Evolutionary conservation across 2,329 filamentous ascomycete species (phyloP).

Genomic region (Gaeumannomyces tritici): DNA sequence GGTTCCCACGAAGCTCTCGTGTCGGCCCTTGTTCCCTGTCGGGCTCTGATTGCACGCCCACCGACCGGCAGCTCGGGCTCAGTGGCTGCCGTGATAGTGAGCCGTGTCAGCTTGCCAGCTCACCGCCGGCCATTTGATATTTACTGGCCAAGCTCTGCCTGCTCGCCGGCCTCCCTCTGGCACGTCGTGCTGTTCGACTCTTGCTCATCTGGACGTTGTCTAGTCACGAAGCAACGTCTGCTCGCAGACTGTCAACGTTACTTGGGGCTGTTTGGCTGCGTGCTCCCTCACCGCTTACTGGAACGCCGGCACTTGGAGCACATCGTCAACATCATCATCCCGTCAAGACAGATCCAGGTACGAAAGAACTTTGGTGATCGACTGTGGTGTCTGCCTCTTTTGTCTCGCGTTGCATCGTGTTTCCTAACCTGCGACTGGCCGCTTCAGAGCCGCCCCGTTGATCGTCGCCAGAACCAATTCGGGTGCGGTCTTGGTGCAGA

Average conservation of each 20-base stretch:
- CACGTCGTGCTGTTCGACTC: no score
- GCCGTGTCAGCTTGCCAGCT: not conserved
- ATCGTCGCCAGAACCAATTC: not conserved
- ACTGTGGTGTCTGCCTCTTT: no score
- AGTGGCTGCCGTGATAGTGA: not conserved
- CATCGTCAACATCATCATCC: not conserved
- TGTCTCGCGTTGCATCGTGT: not conserved
- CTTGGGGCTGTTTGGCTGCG: no score
- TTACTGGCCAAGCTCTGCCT: not conserved
- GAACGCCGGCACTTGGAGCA: not conserved
- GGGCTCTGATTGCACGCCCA: not conserved
- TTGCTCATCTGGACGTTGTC: not conserved
- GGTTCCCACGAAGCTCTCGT: no score
- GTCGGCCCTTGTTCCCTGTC: no score
- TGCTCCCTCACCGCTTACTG: not conserved
- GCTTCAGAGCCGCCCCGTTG: not conserved
- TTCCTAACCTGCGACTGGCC: not conserved
- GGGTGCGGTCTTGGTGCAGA: not conserved
- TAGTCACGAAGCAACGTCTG: not conserved
- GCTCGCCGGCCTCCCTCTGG: no score
- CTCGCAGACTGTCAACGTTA: not conserved
- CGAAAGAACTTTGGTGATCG: no score
- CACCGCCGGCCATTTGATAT: not conserved
- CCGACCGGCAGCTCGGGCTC: not conserved
- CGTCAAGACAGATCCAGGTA: not conserved